These are phyloP conservation scores for Amanita inopinata DNA, from an alignment of 768 basidiomycete species.

Conservation along the genomic window DNA sequence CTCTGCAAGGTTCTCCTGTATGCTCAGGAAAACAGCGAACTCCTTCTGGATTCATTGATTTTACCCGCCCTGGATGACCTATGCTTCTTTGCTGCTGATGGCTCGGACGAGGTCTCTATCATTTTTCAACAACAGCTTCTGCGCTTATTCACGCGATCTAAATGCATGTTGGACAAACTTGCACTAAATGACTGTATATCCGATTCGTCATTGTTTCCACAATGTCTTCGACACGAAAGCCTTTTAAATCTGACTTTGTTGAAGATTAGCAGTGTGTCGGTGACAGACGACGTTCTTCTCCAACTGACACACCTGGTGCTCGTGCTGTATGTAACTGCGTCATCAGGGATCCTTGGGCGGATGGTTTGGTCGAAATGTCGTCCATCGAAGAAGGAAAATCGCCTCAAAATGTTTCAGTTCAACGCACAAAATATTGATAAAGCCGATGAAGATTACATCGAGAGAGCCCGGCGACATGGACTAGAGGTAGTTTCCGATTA, in stretches of 20 bases:
- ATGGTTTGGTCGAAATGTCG: constrained; percentile 2
- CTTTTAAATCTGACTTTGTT: neutral
- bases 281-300: neutral
- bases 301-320: constrained; percentile 1
- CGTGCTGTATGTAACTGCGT: neutral
- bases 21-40: no score
- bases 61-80: neutral
- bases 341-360: neutral
- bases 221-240: constrained; percentile 2
- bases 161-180: neutral
- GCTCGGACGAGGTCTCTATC: no score
- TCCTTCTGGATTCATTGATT: neutral
- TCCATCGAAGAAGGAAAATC: neutral
- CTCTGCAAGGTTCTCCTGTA: neutral
- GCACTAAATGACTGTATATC: neutral
- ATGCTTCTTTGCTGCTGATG: neutral
- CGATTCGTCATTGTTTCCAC: neutral
- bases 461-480: no score
- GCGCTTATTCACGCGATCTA: neutral
- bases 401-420: neutral
- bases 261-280: neutral
- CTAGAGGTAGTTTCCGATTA: no score
- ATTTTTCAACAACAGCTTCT: neutral
- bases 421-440: neutral
- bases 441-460: no score